Evolutionary conservation across 2,329 filamentous ascomycete species (phyloP).

Genomic region (Colletotrichum karsti): DNA sequence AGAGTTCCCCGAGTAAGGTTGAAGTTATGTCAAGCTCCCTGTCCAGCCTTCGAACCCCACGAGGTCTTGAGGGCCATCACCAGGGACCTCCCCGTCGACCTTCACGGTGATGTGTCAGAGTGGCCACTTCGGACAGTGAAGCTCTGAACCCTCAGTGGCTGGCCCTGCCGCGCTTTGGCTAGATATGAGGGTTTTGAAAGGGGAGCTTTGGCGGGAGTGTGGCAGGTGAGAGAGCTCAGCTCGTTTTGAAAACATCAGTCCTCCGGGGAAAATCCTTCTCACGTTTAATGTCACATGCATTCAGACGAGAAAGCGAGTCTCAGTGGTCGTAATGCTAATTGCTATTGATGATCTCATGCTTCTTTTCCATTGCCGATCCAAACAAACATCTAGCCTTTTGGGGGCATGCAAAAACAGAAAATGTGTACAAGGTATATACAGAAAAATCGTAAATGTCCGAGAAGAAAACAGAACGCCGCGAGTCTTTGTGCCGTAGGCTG

Average conservation of each 20-base stretch:
- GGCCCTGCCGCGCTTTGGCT: not conserved
- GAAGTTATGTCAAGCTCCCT: conserved; percentile 8
- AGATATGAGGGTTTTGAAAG: not conserved
- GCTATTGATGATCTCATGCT: not conserved
- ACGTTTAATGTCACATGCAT: not conserved
- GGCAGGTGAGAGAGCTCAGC: not conserved
- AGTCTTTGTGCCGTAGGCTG: not conserved
- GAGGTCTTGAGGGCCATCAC: not conserved
- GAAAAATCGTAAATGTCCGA: conserved; percentile 14
- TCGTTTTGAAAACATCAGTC: too few species aligned
- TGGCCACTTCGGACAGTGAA: not conserved
- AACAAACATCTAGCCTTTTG: not conserved
- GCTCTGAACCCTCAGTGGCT: not conserved
- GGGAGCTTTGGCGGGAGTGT: not conserved
- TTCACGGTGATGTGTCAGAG: not conserved
- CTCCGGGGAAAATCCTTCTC: too few species aligned
- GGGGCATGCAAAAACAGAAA: not conserved
- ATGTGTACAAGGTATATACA: conserved; percentile 25
- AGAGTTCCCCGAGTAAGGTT: too few species aligned
- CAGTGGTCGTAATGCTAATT: not conserved
- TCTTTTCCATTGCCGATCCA: not conserved
- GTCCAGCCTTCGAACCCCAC: not conserved
- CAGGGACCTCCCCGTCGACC: not conserved
- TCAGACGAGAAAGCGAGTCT: not conserved
- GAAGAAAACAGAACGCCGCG: conserved; percentile 10